These are phyloP conservation scores for Rhododendron molle DNA, from an alignment of 148 eudicot species.

Conservation along the genomic window DNA sequence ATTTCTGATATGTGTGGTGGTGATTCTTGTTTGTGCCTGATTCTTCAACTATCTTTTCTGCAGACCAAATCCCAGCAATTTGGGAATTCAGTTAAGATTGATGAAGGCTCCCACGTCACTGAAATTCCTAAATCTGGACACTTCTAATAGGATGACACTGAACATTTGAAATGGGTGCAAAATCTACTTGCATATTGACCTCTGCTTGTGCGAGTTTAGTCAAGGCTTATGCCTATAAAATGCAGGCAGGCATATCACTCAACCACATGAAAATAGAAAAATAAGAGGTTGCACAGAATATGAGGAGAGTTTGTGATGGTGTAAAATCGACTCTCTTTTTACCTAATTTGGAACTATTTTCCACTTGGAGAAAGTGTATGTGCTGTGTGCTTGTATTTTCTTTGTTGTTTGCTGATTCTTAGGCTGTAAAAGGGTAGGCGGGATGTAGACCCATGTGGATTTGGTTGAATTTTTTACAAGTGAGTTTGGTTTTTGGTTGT, in stretches of 20 bases:
- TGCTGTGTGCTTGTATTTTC: neutral
- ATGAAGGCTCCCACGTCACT: neutral
- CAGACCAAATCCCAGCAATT: neutral
- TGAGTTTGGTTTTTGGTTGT: neutral
- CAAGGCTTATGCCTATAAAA: neutral
- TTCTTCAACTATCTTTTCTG: neutral
- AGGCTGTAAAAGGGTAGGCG: neutral
- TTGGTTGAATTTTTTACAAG: neutral
- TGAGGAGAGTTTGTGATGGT: neutral
- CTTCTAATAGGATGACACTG: neutral
- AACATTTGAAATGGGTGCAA: conserved; percentile 1
- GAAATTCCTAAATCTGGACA: no score
- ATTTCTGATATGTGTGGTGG: neutral
- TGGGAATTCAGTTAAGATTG: neutral
- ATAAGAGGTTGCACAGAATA: neutral
- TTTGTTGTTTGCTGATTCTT: conserved; percentile 2
- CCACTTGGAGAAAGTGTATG: conserved; percentile 4
- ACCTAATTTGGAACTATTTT: conserved; percentile 16
- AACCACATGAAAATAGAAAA: neutral
- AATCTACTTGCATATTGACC: neutral
- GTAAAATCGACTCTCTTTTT: neutral
- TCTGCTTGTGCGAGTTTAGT: neutral
- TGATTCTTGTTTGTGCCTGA: neutral
- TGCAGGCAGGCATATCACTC: neutral
- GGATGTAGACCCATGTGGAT: neutral